phyloP scores from a whole-genome alignment of 2,329 filamentous ascomycete species.

The Fusarium transvaalense region DNA sequence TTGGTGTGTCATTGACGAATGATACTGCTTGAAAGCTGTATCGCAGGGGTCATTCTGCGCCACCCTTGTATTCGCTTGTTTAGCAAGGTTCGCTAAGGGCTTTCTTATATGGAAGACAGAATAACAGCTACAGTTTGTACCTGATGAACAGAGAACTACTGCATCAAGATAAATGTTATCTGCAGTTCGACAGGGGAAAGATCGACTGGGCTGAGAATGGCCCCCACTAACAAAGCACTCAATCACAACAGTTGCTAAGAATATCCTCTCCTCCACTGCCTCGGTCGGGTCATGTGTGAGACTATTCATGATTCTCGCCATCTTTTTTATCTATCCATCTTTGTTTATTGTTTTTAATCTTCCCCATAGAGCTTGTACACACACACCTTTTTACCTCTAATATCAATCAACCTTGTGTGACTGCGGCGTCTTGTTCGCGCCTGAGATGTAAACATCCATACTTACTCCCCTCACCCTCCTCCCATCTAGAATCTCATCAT shows the following conservation, averaged over 20 bases:
- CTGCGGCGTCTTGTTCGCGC: not conserved
- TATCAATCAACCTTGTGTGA: conserved; percentile 1
- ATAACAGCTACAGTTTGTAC: not conserved
- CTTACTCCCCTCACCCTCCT: not conserved
- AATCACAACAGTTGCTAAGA: conserved; percentile 40
- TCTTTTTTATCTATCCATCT: conserved; percentile 18
- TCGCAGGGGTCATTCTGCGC: conserved; percentile 19
- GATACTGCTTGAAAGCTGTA: conserved; percentile 14
- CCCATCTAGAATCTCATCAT: conserved; percentile 9
- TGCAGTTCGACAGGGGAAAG: conserved; percentile 33
- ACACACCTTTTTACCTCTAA: not conserved
- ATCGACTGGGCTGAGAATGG: conserved; percentile 31
- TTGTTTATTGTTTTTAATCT: conserved; percentile 8
- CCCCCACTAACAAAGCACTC: conserved; percentile 24
- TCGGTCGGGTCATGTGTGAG: conserved; percentile 29
- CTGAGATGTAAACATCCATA: conserved; percentile 10
- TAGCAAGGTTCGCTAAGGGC: conserved; percentile 30
- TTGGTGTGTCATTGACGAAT: conserved; percentile 36
- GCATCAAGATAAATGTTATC: not conserved
- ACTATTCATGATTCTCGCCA: conserved; percentile 31
- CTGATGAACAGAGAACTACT: accelerated
- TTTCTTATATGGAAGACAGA: not conserved
- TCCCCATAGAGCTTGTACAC: not conserved
- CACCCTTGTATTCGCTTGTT: conserved; percentile 22
- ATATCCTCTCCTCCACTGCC: conserved; percentile 31